Evolutionary conservation across 495 filamentous ascomycete species (phyloP), one percentile per base, ranked within the genome.

Genomic region (Copromyces sp.): DNA sequence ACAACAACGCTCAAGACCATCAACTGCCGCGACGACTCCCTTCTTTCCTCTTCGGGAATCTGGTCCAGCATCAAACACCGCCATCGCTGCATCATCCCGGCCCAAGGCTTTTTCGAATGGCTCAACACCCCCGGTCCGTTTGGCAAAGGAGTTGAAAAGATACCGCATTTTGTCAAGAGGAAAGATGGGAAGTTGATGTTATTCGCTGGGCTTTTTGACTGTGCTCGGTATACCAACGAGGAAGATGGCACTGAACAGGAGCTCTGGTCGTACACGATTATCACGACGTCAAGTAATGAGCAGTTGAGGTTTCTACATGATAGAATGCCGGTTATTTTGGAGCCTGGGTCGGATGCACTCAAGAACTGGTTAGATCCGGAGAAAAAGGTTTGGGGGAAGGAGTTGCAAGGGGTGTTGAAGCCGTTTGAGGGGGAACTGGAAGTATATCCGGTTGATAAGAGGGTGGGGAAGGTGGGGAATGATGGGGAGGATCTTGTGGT

Each of bases 81-180:
- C 76, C 97, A 97, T 79, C 86, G 95, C 35, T 99, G 95, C 78
- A 84, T 98, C 53, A 89, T 99, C 3, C 75, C 95, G 4, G 93
- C 91, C 16, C 90, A 97, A 81, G 95, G 95, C 3, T 99, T 98
- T 81, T 99, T 95, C 80, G 95, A 99, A 80, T 99, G 95, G 95
- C 81, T 95, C 70, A 93, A 95, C 80, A 93, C 93, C 76, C 87
- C 24, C 20, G 70, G 69, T 2, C 68, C 89, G 38, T 89, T 89
- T 0, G 86, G 89, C 1, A 95, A 61, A 93, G 75, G 90, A 93
- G 42, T 45, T n/a, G 45, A 61, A 73, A 93, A 90, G 81, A 82
- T 94, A 0, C 95, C 95, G 45, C 89, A 98, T 80, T 98, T 86
- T 78, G 85, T 92, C 11, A 92, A 90, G 77, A 84, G 93, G 16